Evolutionary conservation across 140 eudicot genomes (phyloP).

Genomic region (Senecio squalidus): DNA sequence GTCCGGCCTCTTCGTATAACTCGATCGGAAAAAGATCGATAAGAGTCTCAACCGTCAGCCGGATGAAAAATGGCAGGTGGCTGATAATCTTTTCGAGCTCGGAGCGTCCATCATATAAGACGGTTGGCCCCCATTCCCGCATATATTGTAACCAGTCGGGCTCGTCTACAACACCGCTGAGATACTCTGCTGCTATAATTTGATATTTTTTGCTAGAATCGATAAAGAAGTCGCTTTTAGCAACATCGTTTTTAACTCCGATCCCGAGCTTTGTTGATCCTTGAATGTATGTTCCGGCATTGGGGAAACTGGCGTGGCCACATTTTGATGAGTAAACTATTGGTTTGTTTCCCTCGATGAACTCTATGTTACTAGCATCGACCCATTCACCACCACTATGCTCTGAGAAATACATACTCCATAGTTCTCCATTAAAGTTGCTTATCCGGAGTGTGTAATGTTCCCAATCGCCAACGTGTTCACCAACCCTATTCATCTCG

Average conservation of each 20-base stretch:
- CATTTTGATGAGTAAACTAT: slow-evolving; percentile 64
- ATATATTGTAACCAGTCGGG: slow-evolving; percentile 90
- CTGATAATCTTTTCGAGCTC: slow-evolving; percentile 75
- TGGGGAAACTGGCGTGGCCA: slow-evolving; percentile 89
- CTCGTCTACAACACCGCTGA: slow-evolving; percentile 47
- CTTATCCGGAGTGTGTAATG: slow-evolving; percentile 86
- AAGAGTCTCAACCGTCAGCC: slow-evolving; percentile 63
- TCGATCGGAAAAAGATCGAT: slow-evolving; percentile 74
- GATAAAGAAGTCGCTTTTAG: slow-evolving; percentile 42
- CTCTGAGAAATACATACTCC: slow-evolving; percentile 65
- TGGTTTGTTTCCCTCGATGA: slow-evolving; percentile 60
- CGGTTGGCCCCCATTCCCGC: slow-evolving; percentile 97
- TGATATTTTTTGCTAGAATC: slow-evolving; percentile 57
- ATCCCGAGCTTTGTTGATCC: slow-evolving; percentile 64
- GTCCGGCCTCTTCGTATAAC: slow-evolving; percentile 87
- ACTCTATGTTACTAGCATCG: slow-evolving; percentile 62
- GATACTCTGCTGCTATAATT: slow-evolving; percentile 85
- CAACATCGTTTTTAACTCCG: slow-evolving; percentile 72
- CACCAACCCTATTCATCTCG: slow-evolving; percentile 46
- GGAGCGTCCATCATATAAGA: slow-evolving; percentile 57
- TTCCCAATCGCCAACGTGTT: slow-evolving; percentile 96
- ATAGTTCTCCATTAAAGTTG: slow-evolving; percentile 75
- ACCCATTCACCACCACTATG: slow-evolving; percentile 94
- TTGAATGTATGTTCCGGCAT: slow-evolving; percentile 74
- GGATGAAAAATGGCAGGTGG: slow-evolving; percentile 62